Evolutionary conservation across 768 basidiomycete genomes (phyloP).

Genomic region (Ramaria sp.): DNA sequence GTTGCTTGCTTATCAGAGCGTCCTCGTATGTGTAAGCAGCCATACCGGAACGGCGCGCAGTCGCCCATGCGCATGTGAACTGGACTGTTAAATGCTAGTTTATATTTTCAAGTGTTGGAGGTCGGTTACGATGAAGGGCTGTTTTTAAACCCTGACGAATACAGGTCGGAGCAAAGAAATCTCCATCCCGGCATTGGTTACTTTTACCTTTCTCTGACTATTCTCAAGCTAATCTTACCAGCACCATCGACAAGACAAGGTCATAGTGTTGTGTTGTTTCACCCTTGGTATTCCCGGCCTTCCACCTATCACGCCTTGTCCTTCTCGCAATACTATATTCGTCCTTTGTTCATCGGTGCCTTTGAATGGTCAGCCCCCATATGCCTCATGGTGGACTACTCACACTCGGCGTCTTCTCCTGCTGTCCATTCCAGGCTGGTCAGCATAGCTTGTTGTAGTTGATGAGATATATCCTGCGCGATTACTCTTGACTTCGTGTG

Average conservation of each 20-base stretch:
- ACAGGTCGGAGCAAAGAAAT: conserved; percentile 37
- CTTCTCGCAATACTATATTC: no score
- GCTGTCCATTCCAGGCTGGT: conserved; percentile 30
- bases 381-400: conserved; percentile 45
- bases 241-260: conserved; percentile 37
- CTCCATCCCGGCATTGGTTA: no score
- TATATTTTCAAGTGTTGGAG: no score
- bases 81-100: conserved; percentile 36
- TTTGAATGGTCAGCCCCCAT: conserved; percentile 3
- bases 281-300: no score
- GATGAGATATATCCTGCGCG: neutral
- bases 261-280: no score
- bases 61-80: conserved; percentile 36
- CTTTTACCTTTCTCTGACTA: conserved; percentile 45
- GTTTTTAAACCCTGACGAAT: neutral
- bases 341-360: no score
- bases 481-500: neutral
- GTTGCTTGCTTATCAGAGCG: conserved; percentile 29
- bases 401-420: conserved; percentile 49
- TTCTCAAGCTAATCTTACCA: conserved; percentile 28
- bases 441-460: neutral
- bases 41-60: no score
- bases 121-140: no score
- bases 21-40: conserved; percentile 40
- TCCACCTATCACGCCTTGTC: no score